phyloP scores from a whole-genome alignment of 73 alveolate species.

The Paramecium octaurelia region DNA sequence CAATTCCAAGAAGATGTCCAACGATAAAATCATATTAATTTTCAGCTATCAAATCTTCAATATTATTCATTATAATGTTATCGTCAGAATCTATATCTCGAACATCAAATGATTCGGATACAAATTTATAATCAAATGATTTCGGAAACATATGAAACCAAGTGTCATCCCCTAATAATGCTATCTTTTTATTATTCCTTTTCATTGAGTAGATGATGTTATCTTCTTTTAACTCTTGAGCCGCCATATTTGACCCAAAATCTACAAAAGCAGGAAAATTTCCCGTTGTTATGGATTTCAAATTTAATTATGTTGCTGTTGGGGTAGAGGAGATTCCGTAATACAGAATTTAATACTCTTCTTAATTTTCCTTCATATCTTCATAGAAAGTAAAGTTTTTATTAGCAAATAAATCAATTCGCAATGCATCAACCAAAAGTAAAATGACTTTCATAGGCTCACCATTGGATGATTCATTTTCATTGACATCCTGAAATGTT shows the following conservation, averaged over 20 bases:
- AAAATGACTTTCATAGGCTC: neutral
- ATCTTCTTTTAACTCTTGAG: neutral
- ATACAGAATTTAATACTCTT: neutral
- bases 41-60: neutral
- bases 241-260: neutral
- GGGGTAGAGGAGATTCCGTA: neutral
- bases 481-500: neutral
- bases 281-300: neutral
- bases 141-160: slow-evolving; percentile 72
- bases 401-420: neutral
- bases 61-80: neutral
- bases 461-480: neutral
- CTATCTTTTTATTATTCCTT: slow-evolving; percentile 16
- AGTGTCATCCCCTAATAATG: slow-evolving; percentile 78
- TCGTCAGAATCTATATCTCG: slow-evolving; percentile 67
- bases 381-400: neutral
- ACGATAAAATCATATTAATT: neutral
- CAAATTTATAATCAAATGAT: slow-evolving; percentile 50
- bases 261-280: neutral
- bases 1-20: slow-evolving; percentile 77
- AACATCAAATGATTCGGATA: slow-evolving; percentile 71
- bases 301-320: neutral
- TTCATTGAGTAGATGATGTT: slow-evolving; percentile 52
- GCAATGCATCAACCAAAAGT: neutral
- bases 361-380: neutral